Base-by-base conservation (phyloP, 345 rosid species). In the Gossypium ekmanianum region DNA sequence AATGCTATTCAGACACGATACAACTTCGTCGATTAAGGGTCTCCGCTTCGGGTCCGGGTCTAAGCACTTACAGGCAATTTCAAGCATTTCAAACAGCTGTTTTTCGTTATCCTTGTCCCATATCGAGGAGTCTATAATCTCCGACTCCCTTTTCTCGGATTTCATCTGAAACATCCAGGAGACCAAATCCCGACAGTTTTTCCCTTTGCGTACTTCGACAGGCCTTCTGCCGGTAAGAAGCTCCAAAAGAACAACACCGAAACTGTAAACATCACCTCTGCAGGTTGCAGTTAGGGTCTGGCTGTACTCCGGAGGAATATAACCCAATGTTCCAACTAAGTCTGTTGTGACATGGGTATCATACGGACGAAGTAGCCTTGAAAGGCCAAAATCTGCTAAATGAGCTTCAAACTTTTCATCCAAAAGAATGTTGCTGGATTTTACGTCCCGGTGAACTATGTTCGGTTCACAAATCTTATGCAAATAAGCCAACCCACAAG, bases 271-370 rank as follows among this genome's bases (percentile, higher is more conserved):
- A 73, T 93, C 98, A 47, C 98, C 99, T 81, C 93, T 91, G 85
- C 90, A 89, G 2, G 99, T 95, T 24, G 99, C 99, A 0, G 86
- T 89, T 83, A 90, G 75, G 2, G 94, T 83, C 79, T 93, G 96
- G 76, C 98, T 88, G 78, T 95, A 95, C 74, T 95, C 99, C 0
- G 98, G 99, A 63, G 98, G 99, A 67, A 95, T 95, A 68, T 95
- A 95, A 10, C 99, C 99, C 62, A 95, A 73, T 0, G 99, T 95
- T 16, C 99, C 99, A 13, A 95, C 99, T 82, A 95, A 79, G 82
- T 95, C 99, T 2, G 99, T 95, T 8, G 99, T 92, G 51, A 95
- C 97, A 26, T 95, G 99, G 55, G 99, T 91, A 54, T 92, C 96
- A 9, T 90, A 93, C 0, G 99, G 99, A 2, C 87, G 84, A 64